Evolutionary conservation across 345 rosid genomes (phyloP), one percentile per base, ranked within the genome.

Genomic region (Bruguiera parviflora): DNA sequence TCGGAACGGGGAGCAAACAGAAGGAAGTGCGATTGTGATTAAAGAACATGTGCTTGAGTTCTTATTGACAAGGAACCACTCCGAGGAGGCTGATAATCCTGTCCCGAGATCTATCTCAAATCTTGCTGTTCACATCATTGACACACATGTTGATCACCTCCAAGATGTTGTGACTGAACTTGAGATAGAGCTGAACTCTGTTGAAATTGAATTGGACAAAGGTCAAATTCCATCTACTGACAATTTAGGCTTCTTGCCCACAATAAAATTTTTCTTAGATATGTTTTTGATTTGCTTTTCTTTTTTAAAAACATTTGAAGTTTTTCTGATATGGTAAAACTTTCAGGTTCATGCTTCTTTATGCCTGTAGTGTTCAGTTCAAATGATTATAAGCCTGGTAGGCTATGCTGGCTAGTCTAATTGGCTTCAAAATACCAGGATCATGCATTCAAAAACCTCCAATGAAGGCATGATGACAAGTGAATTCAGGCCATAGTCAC

Each of bases 1-100:
- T 66, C 49, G 39, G 19, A 77, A 77, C 43, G 84, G 82, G 67
- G 89, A 81, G 71, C 82, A 65, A 19, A 84, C 73, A 78, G 92
- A 86, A 53, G 80, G 83, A 58, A 75, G 86, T 16, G 97, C 89
- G 66, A 80, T 84, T 72, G 97, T 96, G 67, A 92, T 96, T n/a
- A 86, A 83, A 78, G 99, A 92, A 78, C 99, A 96, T 79, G 98
- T 96, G 78, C 94, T 96, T 55, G 99, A 96, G 67, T 96, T 92
- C 68, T 82, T 96, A 49, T 61, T 96, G 71, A 96, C 94, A 1
- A 96, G 90, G 98, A 96, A 92, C 73, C 99, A 96, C 71, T 90
- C 99, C 16, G 98, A 96, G 82, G 98, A 87, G 82, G 98, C 97
- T 62, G 99, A 96, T 75, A 96, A 96, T 76, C 98, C 94, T 21